A percentile compares a stretch with the other conserved stretches of the same genome.
Evolutionary conservation across 176 grass and related monocot species (phyloP).

Genomic region (Hyparrhenia diplandra): DNA sequence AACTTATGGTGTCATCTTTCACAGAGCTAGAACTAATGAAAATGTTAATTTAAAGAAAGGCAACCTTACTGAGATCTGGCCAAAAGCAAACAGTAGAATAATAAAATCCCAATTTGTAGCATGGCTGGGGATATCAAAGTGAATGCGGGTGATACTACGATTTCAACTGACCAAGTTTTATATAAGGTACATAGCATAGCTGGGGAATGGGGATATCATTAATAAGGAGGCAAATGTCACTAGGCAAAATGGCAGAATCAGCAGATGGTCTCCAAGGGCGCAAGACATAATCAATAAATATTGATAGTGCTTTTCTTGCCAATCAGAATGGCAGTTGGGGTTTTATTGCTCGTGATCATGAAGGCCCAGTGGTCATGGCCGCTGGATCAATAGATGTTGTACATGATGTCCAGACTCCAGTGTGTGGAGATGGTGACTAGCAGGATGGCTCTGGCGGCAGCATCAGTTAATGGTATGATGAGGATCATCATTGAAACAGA

Average conservation of each 20-base stretch:
- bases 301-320: not conserved
- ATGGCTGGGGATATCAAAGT: not conserved
- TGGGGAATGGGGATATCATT: not conserved
- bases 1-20: not conserved
- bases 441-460: not conserved
- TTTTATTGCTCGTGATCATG: not conserved
- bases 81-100: conserved; percentile 1
- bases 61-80: not conserved
- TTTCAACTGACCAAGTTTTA: not conserved
- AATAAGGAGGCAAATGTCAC: not conserved
- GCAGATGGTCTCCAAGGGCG: not conserved
- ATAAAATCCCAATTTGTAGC: not conserved
- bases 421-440: not conserved
- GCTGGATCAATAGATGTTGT: not conserved
- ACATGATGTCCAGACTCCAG: not conserved
- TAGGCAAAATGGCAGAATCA: not conserved
- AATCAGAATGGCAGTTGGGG: not conserved
- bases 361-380: not conserved
- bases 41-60: not conserved
- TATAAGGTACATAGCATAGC: not conserved
- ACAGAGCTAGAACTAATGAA: not conserved
- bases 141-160: not conserved
- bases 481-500: not conserved
- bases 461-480: not conserved
- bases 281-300: not conserved